A percentile compares a stretch with the other conserved stretches of the same genome.
These are phyloP conservation scores for Eutypella sp. DNA, from an alignment of 2,329 filamentous ascomycete genomes.

Conservation along the genomic window DNA sequence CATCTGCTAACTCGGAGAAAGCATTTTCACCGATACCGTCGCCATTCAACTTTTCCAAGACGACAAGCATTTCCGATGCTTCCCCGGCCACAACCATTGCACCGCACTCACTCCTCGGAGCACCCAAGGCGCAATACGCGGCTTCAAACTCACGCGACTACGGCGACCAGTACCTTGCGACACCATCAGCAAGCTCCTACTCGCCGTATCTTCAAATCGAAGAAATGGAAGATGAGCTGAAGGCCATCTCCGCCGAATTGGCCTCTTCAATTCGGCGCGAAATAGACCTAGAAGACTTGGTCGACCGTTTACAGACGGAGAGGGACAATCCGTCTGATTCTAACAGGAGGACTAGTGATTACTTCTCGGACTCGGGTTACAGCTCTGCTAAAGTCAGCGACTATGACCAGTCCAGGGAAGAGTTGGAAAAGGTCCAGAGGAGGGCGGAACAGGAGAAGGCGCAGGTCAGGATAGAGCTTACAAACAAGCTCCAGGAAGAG, in stretches of 20 bases:
- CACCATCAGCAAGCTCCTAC: slow-evolving; percentile 36
- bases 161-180: slow-evolving; percentile 47
- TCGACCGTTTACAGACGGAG: slow-evolving; percentile 83
- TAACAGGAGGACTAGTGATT: slow-evolving; percentile 80
- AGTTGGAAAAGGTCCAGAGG: slow-evolving; percentile 78
- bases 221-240: slow-evolving; percentile 90
- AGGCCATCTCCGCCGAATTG: slow-evolving; percentile 87
- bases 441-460: slow-evolving; percentile 89
- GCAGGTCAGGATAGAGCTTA: slow-evolving; percentile 77
- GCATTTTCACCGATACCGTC: slow-evolving; percentile 45
- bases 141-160: slow-evolving; percentile 42
- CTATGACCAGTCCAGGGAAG: slow-evolving; percentile 56
- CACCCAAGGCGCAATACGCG: slow-evolving; percentile 35
- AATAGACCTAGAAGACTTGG: slow-evolving; percentile 92
- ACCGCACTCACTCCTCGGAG: slow-evolving; percentile 32
- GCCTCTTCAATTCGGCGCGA: slow-evolving; percentile 89
- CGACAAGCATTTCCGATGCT: slow-evolving; percentile 35
- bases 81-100: slow-evolving; percentile 33
- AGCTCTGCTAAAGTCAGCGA: slow-evolving; percentile 77
- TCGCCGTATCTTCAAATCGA: slow-evolving; percentile 57
- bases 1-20: slow-evolving; percentile 48
- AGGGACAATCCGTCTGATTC: slow-evolving; percentile 53
- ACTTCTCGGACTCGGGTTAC: slow-evolving; percentile 93
- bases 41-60: slow-evolving; percentile 40
- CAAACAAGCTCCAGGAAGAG: slow-evolving; percentile 83